phyloP scores from a whole-genome alignment of 495 filamentous ascomycete species.

The Clohesyomyces aquaticus region DNA sequence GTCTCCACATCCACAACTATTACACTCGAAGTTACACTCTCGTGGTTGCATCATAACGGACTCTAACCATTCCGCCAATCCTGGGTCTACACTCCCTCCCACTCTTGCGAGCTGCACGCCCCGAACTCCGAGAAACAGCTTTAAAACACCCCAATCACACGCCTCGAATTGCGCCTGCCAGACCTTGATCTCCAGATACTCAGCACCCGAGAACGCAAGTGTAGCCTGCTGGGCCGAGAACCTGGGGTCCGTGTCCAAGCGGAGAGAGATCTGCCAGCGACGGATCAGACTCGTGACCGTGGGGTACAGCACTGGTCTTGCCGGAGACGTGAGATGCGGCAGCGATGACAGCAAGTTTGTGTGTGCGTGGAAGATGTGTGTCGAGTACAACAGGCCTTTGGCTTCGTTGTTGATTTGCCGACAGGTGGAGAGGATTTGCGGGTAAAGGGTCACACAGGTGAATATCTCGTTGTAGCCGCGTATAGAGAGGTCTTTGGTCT shows the following conservation, averaged over 20 bases:
- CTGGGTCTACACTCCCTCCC: slow-evolving; percentile 48
- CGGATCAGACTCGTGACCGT: slow-evolving; percentile 46
- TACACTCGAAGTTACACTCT: neutral
- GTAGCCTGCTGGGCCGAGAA: slow-evolving; percentile 41
- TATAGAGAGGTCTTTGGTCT: neutral
- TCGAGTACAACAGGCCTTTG: slow-evolving; percentile 52
- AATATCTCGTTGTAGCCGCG: slow-evolving; percentile 14
- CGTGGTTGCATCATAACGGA: slow-evolving; percentile 48
- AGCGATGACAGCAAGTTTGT: slow-evolving; percentile 50
- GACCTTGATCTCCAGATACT: slow-evolving; percentile 53
- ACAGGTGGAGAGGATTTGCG: slow-evolving; percentile 51
- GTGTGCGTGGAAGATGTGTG: slow-evolving; percentile 59
- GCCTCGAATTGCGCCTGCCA: slow-evolving; percentile 54
- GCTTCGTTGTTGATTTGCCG: slow-evolving; percentile 51
- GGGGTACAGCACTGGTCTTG: slow-evolving; percentile 45
- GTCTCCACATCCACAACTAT: neutral
- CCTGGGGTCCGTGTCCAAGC: slow-evolving; percentile 55
- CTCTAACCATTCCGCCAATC: slow-evolving; percentile 54
- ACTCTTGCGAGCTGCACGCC: slow-evolving; percentile 53
- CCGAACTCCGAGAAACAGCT: slow-evolving; percentile 56
- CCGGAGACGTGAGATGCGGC: slow-evolving; percentile 48
- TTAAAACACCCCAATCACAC: slow-evolving; percentile 47
- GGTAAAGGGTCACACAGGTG: slow-evolving; percentile 37
- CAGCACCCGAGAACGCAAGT: slow-evolving; percentile 49
- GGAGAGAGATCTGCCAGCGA: slow-evolving; percentile 51